Percentiles rank a stretch among this genome's conserved stretches.
Conservation (phyloP, 2,329 filamentous ascomycete genomes). For the Cercospora citrullina region DNA sequence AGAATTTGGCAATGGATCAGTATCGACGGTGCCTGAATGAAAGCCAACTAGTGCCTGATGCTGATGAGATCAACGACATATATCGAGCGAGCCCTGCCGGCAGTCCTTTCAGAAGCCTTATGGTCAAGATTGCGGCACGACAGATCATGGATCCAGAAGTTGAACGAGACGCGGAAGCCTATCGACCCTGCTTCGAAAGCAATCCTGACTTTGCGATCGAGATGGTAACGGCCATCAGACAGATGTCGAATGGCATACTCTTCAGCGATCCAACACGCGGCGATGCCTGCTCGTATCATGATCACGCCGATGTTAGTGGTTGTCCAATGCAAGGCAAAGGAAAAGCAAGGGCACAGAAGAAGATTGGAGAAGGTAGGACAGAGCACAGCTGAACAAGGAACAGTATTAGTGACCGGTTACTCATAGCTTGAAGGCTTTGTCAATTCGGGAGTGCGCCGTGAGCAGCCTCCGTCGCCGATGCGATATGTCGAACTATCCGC, state of each 20-base stretch:
- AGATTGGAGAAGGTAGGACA: conserved; percentile 20
- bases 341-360: conserved; percentile 17
- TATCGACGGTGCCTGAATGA: conserved; percentile 54
- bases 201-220: conserved; percentile 56
- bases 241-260: conserved; percentile 51
- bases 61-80: conserved; percentile 56
- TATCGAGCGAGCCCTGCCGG: conserved; percentile 49
- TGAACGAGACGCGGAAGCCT: conserved; percentile 51
- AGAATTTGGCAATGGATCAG: conserved; percentile 57
- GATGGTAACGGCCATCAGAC: conserved; percentile 54
- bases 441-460: neutral
- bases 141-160: conserved; percentile 59
- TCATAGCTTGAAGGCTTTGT: conserved; percentile 27
- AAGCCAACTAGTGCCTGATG: conserved; percentile 54
- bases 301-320: conserved; percentile 44
- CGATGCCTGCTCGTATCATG: conserved; percentile 53
- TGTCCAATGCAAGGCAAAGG: conserved; percentile 26
- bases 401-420: conserved; percentile 16
- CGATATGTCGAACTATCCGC: conserved; percentile 23
- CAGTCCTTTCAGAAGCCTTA: conserved; percentile 53
- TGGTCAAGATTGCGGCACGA: conserved; percentile 56
- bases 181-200: conserved; percentile 52
- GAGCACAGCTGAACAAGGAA: neutral
- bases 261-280: conserved; percentile 54
- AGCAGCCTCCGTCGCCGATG: conserved; percentile 4